Evolutionary conservation across 495 filamentous ascomycete genomes (phyloP), one percentile per base, ranked within the genome.

Genomic region (Aspergillus sparsus): DNA sequence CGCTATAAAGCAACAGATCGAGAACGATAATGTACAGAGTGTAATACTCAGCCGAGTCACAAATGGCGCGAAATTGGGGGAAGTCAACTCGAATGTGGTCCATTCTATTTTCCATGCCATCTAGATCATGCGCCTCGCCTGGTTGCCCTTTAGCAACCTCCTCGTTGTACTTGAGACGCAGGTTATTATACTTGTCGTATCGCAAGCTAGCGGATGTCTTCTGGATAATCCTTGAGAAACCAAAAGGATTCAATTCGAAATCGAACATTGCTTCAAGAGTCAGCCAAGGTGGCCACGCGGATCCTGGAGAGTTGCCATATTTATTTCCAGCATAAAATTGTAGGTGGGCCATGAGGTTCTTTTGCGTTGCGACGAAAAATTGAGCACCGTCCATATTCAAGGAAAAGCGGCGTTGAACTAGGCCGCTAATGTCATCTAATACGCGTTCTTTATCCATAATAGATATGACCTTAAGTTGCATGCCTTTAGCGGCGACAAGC

Each of bases 251-350:
- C 16, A 88, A 78, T 55, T 91, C 76, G 74, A 97, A 98, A 75
- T 98, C 93, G 62, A 97, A 97, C 88, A 97, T 97, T 58, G 95
- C 90, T 75, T 98, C 94, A 76, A 98, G 85, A 4, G 94, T 93
- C 39, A 98, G 88, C 94, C 94, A 98, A 33, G 94, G 94, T 5
- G 94, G 94, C 94, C 94, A 98, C 5, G 89, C 85, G 33, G 92
- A 92, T 13, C 88, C 89, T 32, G 85, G 80, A 12, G 90, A 86
- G 39, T 93, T 89, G 49, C 94, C 94, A 65, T 98, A 98, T 53
- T 85, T 87, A 74, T 92, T 96, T 15, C 91, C 94, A 3, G 93
- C 91, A 67, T 97, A 97, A 77, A 98, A 88, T 46, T 93, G 91
- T 56, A 97, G 81, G 59, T 92, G 85, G 56, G 90, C 86, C 42